Evolutionary conservation across 495 filamentous ascomycete genomes (phyloP), one percentile per base, ranked within the genome.

Genomic region (Tuber umbilicatum): DNA sequence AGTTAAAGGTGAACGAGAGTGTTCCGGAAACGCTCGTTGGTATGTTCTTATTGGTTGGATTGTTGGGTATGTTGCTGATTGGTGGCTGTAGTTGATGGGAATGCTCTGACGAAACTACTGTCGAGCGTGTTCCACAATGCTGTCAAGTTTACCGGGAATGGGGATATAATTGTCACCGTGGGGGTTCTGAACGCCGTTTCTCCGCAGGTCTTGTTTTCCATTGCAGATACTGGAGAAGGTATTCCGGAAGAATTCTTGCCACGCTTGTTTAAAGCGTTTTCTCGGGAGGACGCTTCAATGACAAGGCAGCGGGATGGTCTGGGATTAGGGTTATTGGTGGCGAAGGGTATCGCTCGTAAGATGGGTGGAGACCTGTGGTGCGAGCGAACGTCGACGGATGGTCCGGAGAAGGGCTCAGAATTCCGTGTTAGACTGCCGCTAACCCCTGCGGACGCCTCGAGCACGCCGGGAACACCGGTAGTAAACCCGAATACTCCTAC

Each of bases 91-190:
- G 86, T 90, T 72, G 91, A 92, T 82, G 89, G 91, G 79, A 87
- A 89, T 73, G 90, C 92, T 74, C 81, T 94, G n/a, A 88, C 89
- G 17, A 93, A 93, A 80, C 81, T 92, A 73, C 87, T 93, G 2
- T 92, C 91, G 14, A 91, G 90, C 74, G 87, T 94, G 23, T 88
- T 93, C 73, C 84, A 92, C 41, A 94, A 94, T 82, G 92, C 92
- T 5, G 87, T 94, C 73, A 94, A 94, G 81, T 94, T 93, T 78
- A 93, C 92, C 0, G 89, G 91, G 74, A 86, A 85, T 72, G 92
- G 92, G 35, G 85, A 83, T n/a, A 90, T 94, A 70, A 86, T 84
- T 1, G 82, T 94, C 6, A 86, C 80, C 45, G 89, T 88, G 12
- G 86, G 84, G 55, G 41, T 75, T 47, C n/a, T 71, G 45, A 86